These are phyloP conservation scores for Salix udensis DNA, from an alignment of 345 rosid species.

Conservation along the genomic window DNA sequence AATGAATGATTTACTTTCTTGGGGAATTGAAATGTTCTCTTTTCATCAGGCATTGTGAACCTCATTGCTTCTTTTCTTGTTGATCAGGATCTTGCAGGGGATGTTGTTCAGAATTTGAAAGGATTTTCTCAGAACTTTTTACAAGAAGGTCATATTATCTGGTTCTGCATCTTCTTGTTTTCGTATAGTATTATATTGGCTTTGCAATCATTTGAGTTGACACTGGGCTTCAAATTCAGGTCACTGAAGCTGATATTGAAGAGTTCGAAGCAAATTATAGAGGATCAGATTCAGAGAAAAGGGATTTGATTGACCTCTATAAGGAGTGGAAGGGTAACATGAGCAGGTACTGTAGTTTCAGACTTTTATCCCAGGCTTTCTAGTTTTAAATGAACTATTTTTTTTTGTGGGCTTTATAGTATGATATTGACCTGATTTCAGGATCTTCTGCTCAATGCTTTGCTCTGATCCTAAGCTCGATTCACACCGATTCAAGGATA, in stretches of 20 bases:
- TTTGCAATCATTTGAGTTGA: not conserved
- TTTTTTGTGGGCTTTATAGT: not conserved
- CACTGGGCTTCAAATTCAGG: constrained; percentile 16
- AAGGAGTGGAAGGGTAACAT: constrained; percentile 64
- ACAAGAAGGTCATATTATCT: constrained; percentile 54
- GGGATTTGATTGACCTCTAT: constrained; percentile 71
- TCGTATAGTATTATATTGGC: not conserved
- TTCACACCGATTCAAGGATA: constrained; percentile 79
- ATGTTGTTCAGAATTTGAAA: constrained; percentile 65
- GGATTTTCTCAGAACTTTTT: constrained; percentile 64
- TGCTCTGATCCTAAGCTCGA: constrained; percentile 87
- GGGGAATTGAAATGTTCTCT: not conserved
- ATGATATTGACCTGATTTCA: constrained; percentile 16
- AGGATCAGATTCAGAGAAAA: constrained; percentile 91
- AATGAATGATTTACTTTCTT: not conserved
- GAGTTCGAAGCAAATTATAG: constrained; percentile 83
- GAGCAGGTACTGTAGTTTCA: constrained; percentile 50
- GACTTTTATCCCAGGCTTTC: not conserved
- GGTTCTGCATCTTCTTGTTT: not conserved
- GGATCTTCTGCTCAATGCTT: constrained; percentile 91
- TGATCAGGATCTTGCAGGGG: constrained; percentile 80
- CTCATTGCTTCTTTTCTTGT: constrained; percentile 8
- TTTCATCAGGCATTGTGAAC: not conserved
- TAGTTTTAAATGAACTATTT: not conserved
- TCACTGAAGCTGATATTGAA: constrained; percentile 73